These are phyloP conservation scores for Amauroascus verrucosus DNA, from an alignment of 2,329 filamentous ascomycete species.

Conservation along the genomic window DNA sequence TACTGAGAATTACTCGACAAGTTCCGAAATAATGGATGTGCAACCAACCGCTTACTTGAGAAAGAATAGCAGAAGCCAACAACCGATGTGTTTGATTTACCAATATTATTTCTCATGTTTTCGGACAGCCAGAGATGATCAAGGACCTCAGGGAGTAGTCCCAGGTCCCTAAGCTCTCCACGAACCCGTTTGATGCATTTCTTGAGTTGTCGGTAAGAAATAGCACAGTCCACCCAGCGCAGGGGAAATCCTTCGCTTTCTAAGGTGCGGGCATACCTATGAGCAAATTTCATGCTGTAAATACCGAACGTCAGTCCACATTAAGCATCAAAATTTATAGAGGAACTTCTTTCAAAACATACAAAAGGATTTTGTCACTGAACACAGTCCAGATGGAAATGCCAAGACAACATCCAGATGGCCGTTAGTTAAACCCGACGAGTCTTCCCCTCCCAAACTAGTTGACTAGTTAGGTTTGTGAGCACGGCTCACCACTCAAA, in stretches of 20 bases:
- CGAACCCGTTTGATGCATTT: conserved; percentile 78
- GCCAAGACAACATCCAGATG: too few species aligned
- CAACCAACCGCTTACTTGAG: conserved; percentile 11
- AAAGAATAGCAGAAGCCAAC: conserved; percentile 16
- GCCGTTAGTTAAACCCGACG: too few species aligned
- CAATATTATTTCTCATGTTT: background rate
- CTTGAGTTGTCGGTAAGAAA: conserved; percentile 76
- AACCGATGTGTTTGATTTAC: conserved; percentile 5
- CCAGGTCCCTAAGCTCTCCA: conserved; percentile 57
- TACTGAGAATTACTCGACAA: conserved; percentile 4
- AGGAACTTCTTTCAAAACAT: too few species aligned
- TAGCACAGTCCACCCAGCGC: conserved; percentile 61
- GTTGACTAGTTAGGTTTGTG: too few species aligned
- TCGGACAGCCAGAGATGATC: conserved; percentile 48
- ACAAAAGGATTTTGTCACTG: too few species aligned
- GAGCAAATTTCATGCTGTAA: conserved; percentile 70
- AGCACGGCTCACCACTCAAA: too few species aligned
- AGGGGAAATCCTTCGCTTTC: conserved; percentile 63
- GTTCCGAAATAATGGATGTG: background rate
- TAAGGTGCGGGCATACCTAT: conserved; percentile 62
- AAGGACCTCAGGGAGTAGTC: conserved; percentile 62
- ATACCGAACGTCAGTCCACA: too few species aligned
- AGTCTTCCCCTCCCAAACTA: too few species aligned
- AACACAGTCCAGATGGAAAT: too few species aligned
- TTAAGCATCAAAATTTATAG: too few species aligned